Base-by-base conservation (phyloP, 306 rosid species). In the Begonia peltatifolia region DNA sequence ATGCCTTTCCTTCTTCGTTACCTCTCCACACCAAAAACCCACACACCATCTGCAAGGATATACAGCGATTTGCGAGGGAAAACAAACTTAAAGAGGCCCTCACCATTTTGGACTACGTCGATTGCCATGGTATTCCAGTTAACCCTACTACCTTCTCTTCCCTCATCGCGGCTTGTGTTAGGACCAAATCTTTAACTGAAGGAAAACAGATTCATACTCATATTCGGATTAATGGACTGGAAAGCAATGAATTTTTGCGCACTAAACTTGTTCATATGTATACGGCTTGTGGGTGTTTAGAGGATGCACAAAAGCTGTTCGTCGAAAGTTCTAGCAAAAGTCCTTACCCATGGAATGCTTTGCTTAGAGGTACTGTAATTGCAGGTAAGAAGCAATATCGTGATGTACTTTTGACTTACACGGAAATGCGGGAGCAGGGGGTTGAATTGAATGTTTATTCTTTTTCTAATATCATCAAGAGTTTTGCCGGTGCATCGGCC, bases 1-100 rank as follows among this genome's bases (percentile, higher is more conserved):
- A 87, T 61, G 82, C 80, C 1, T 87, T 80, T 43, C 94, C 96
- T 1, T 71, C 58, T 11, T 83, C 93, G 11, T 49, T 80, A 53
- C 89, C 96, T 6, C 86, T 87, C 46, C 89, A 87, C 64, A 71
- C 17, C 57, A 80, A 66, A 62, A 83, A 87, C 73, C 93, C 89
- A 47, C 68, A 12, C 58, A 66, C 77, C 68, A 67, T 87, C 14
- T 80, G 61, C 79, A 65, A 65, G 12, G 85, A 80, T 67, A 66
- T 84, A 4, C 77, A 71, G 56, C 46, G 55, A 30, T 80, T 84
- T 43, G 79, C 94, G 0, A 57, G 74, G 54, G 50, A 59, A 22
- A 63, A 71, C 65, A 84, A 80, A 74, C 75, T 77, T 53, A 57
- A 62, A 5, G 64, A 80, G 15, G 83, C 88, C 15, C 71, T 84